Base-by-base conservation (phyloP, 805 yeast species). In the Candida parachauliodes region DNA sequence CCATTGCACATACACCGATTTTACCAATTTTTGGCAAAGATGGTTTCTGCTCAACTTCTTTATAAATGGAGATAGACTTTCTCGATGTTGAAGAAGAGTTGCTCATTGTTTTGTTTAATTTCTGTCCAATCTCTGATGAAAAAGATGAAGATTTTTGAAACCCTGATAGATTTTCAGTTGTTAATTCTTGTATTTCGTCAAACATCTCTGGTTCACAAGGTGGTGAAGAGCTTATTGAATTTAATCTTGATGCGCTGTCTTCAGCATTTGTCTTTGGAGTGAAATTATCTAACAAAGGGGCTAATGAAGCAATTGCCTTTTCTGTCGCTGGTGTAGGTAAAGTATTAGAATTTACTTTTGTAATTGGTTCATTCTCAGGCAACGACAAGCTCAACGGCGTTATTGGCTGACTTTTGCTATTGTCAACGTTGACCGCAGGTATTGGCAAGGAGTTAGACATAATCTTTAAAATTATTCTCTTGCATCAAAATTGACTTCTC, bases 1-100 rank as follows among this genome's bases (percentile, higher is more conserved):
- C 99, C 97, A 93, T 89, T 8, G 99, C 99, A 65, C 99, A 93
- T 1, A 93, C 96, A 37, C 99, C 99, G 49, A 93, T 87, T 48
- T 87, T 89, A 27, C 98, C 98, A 46, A 89, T 78, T 47, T 74
- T 79, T 3, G 86, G 87, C 36, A 80, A 52, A 45, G 72, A 71
- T 3, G 80, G 75, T 8, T 73, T 70, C 16, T 11, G n/a, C 11
- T 11, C 21, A 7, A 61, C 61, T 8, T 66, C 75, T 37, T 56
- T 58, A 16, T 64, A 60, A 17, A 64, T 61, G 5, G 62, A 51
- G 8, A 54, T 45, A 12, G 65, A 56, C 33, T 56, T 57, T 30
- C 59, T 50, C 12, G 65, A 55, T 10, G 59, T 45, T 6, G 58
- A 46, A 12, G 65, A 59, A 28, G 67, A 49, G 45, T 66, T 66